Evolutionary conservation across 306 rosid species (phyloP), one percentile per base, ranked within the genome.

Genomic region (Inga laurina): DNA sequence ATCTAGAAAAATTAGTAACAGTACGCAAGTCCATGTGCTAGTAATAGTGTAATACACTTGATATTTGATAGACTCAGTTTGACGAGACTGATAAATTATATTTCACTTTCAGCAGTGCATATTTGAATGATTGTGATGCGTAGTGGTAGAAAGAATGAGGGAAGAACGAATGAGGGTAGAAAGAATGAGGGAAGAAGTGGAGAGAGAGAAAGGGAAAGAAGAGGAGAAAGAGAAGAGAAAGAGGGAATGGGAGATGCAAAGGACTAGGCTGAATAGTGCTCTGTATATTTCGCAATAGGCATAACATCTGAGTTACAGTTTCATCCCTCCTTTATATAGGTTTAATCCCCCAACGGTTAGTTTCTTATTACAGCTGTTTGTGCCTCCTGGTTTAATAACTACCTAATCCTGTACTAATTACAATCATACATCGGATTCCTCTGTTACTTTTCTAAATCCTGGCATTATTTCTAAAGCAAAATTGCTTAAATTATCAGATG

Each of bases 401-500:
- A 15, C 57, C 59, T 52, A 52, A 5, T 52, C 59, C 19, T 18
- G 7, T 52, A 4, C n/a, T 52, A 52, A 4, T 52, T 52, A 52
- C 59, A 14, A 18, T 52, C 18, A 16, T 2, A 51, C 57, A 51
- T 52, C 21, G 18, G 84, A 44, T 74, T 13, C 45, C 80, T 67
- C 66, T 72, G 59, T 56, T 10, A 46, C 49, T 68, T 59, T 41
- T 85, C 68, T 82, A 73, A 19, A 22, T 45, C 76, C 7, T 2
- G 2, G 7, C 41, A 7, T 45, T 46, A 15, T 72, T 72, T 72
- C 59, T 72, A 45, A 45, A 72, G 76, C 37, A 24, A 27, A 13
- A 34, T 24, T 72, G 54, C 56, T 15, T 72, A 12, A 72, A 72
- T 77, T 56, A 68, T 82, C 97, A 97, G 99, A 97, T 92, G 97